Base-by-base conservation (phyloP, 331 rosid genomes). In the Acacia pycnantha region DNA sequence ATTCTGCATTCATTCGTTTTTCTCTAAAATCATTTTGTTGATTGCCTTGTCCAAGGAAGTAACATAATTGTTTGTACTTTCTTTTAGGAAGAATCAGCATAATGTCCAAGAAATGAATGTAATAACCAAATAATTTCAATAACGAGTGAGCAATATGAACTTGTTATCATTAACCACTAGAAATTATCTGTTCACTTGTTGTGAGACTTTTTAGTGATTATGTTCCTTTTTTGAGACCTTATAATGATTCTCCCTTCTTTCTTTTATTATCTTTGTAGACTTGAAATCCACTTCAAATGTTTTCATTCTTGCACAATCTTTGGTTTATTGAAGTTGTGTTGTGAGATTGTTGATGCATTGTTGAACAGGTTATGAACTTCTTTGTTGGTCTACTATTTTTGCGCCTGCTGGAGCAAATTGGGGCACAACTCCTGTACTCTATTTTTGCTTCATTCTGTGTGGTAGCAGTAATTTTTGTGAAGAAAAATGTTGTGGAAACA, bases 401-500 rank as follows among this genome's bases (percentile, higher is more conserved):
- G 80, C 89, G 82, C 78, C 35, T 87, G 84, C 79, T 89, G 87
- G 90, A 89, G 87, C 79, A 75, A 85, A 47, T 89, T 27, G 92
- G 92, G 41, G 83, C 87, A 8, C 83, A 70, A 33, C 37, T 85
- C 62, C 41, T 89, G 77, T 89, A 89, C 75, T 44, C 47, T 58
- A 66, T 59, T 68, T 89, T 89, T 76, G 90, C 85, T 78, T 54
- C 84, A 54, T 83, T 83, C 43, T 87, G 87, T 85, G 24, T 87
- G 88, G 1, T 76, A 18, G 89, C 87, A 14, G 89, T 81, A 72
- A 18, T 85, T 59, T 89, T 87, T 83, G 90, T 89, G 83, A 87
- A 87, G 86, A 89, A 82, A 77, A 78, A 71, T 85, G 77, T 89
- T 46, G 77, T 89, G 66, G 89, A 89, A 87, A 89, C 90, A 31